These are phyloP conservation scores for Salix viminalis DNA, from an alignment of 345 rosid genomes.

Conservation along the genomic window DNA sequence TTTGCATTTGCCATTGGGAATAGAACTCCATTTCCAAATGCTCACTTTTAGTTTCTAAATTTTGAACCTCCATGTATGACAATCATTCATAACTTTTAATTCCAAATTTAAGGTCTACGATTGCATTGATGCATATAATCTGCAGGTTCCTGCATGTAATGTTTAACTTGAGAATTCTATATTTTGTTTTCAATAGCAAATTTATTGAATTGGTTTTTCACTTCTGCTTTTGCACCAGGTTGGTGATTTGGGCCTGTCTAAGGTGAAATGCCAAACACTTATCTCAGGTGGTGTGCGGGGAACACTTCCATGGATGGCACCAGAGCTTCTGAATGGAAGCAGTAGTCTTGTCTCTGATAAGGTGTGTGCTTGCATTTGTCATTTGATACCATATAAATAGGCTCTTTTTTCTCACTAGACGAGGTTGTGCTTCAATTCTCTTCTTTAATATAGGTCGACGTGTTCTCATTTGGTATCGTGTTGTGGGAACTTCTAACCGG, in stretches of 20 bases:
- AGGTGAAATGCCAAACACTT: constrained; percentile 61
- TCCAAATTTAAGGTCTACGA: not conserved
- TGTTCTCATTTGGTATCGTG: constrained; percentile 65
- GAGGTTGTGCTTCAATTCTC: not conserved
- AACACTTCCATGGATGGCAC: constrained; percentile 76
- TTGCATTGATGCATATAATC: not conserved
- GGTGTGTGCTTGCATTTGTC: constrained; percentile 22
- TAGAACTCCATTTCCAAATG: not conserved
- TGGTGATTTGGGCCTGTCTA: constrained; percentile 61
- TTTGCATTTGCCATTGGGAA: not conserved
- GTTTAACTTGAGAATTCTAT: not conserved
- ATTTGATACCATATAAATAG: not conserved
- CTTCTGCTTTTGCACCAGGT: constrained; percentile 35
- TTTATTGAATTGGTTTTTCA: not conserved
- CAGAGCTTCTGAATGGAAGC: constrained; percentile 59
- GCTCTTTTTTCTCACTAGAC: not conserved
- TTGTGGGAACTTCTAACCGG: constrained; percentile 70
- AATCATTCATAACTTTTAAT: not conserved
- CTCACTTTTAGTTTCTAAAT: not conserved
- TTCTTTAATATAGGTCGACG: constrained; percentile 44
- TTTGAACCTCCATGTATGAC: not conserved
- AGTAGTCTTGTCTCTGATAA: constrained; percentile 62
- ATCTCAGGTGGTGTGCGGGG: constrained; percentile 67
- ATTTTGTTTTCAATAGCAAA: not conserved
- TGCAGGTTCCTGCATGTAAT: not conserved